phyloP scores from a whole-genome alignment of 1,139 yeast genomes.

The Spencermartinsiella ligniputridi region DNA sequence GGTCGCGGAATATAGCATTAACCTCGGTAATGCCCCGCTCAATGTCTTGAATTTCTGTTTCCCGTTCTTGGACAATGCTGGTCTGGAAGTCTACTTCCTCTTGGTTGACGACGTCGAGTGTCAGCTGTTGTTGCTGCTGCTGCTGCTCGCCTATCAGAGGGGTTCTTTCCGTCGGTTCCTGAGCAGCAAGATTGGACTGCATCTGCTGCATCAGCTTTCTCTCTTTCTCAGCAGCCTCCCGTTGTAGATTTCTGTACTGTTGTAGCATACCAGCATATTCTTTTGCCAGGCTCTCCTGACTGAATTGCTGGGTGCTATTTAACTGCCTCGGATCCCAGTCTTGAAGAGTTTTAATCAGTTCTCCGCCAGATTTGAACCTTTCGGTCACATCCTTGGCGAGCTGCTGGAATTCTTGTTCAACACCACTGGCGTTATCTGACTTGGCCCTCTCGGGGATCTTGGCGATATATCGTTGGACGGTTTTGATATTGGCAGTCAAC shows the following conservation, averaged over 20 bases:
- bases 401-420: constrained; percentile 14
- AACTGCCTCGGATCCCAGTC: constrained; percentile 21
- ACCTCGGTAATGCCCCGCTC: constrained; percentile 78
- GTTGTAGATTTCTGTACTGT: constrained; percentile 38
- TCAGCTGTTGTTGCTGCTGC: constrained; percentile 37
- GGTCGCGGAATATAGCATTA: constrained; percentile 75
- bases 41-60: constrained; percentile 65
- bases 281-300: constrained; percentile 39
- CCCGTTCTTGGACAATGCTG: constrained; percentile 65
- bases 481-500: background rate
- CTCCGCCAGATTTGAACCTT: constrained; percentile 20
- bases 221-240: constrained; percentile 25
- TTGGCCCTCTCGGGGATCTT: background rate
- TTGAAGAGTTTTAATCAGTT: constrained; percentile 19
- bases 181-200: constrained; percentile 12
- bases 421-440: background rate
- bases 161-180: constrained; percentile 30
- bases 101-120: constrained; percentile 41
- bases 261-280: constrained; percentile 42
- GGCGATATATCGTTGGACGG: background rate
- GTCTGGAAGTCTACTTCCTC: constrained; percentile 74
- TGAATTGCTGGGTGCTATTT: constrained; percentile 29
- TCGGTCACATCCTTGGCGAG: constrained; percentile 21
- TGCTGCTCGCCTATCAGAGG: constrained; percentile 33
- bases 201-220: constrained; percentile 31